Base-by-base conservation (phyloP, 768 basidiomycete genomes). In the Lactarius quietus region DNA sequence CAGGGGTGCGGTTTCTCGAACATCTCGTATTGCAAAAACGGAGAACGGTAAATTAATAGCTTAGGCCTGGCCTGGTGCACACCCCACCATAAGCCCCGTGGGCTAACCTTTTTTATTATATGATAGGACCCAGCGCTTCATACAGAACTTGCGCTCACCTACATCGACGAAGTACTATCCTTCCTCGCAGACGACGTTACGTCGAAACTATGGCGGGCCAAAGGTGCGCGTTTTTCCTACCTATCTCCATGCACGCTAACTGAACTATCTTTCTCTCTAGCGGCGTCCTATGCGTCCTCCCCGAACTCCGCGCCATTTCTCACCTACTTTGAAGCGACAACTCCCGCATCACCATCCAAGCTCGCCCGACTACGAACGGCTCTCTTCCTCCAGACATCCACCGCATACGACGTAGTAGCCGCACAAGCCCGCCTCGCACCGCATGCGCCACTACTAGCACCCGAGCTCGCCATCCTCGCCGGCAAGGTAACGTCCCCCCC, bases 261-360 rank as follows among this genome's bases (percentile, higher is more conserved):
- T 28, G 48, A 15, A 3, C 28, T 64, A 8, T 33, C 33, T 29
- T n/a, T 1, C 18, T 23, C 12, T 23, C 12, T 20, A 76, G 76
- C 71, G 33, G 56, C 70, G 1, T 73, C 72, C 15, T 74, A 76
- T 61, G 57, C 73, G 4, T 74, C 76, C 0, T 66, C 73, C 53
- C 68, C 68, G 51, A 62, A 72, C 57, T 67, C 73, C 29, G 60
- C 70, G 1, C 80, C 88, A 0, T 91, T 88, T 74, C 72, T 92
- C 8, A 81, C 86, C 6, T 93, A 93, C 75, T 88, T 95, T 67
- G 81, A 87, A 3, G 86, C 89, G n/a, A 89, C 89, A 29, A 91
- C 92, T 5, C 92, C 92, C 1, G 84, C 91, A 62, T 90, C 92
- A 0, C 81, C 83, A 18, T 82, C 86, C 63, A 94, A 94, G 74